phyloP scores from a whole-genome alignment of 345 rosid genomes.

The Salix arbutifolia region DNA sequence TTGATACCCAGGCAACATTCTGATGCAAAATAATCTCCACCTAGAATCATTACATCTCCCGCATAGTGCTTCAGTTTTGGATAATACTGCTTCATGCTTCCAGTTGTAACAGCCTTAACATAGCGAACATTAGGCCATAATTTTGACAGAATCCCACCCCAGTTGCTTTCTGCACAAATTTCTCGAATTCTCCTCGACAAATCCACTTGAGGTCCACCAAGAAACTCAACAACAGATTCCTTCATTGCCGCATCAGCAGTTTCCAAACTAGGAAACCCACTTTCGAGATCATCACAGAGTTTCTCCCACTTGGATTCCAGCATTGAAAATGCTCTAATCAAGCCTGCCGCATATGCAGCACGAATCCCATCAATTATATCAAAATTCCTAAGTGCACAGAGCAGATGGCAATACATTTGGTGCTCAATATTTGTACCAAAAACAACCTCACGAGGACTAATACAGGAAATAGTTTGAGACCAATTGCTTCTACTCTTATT shows the following conservation, averaged over 20 bases:
- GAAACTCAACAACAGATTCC: constrained; percentile 32
- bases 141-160: constrained; percentile 43
- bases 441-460: constrained; percentile 41
- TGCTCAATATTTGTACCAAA: constrained; percentile 34
- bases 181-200: constrained; percentile 31
- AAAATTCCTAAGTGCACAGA: constrained; percentile 41
- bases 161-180: constrained; percentile 30
- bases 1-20: constrained; percentile 45
- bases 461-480: constrained; percentile 15
- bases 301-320: constrained; percentile 44
- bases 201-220: constrained; percentile 42
- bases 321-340: constrained; percentile 26
- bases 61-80: constrained; percentile 39
- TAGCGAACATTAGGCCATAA: constrained; percentile 47
- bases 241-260: constrained; percentile 31
- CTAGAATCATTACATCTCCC: constrained; percentile 36
- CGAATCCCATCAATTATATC: constrained; percentile 36
- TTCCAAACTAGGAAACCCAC: constrained; percentile 31
- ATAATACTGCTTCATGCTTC: constrained; percentile 50
- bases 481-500: constrained; percentile 14
- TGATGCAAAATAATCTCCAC: constrained; percentile 51
- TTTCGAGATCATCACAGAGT: constrained; percentile 42
- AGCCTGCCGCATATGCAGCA: constrained; percentile 39
- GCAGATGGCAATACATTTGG: constrained; percentile 51
- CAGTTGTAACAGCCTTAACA: constrained; percentile 42